Evolutionary conservation across 257 asterid genomes (phyloP), one percentile per base, ranked within the genome.

Genomic region (Ehretia macrophylla): DNA sequence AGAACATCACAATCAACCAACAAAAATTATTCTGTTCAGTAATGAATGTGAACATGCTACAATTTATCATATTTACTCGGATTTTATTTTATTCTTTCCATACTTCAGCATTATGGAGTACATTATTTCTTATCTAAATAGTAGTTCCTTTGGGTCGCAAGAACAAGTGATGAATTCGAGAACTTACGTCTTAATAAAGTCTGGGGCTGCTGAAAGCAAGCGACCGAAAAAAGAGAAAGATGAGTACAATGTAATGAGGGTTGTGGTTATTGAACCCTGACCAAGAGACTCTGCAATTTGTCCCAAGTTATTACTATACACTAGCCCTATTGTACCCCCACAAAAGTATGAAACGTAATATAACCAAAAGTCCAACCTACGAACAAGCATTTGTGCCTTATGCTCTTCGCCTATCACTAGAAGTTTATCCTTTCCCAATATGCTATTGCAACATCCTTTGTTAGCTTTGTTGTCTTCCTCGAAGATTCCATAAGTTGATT

Each of bases 171-270:
- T 45, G 44, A 63, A 37, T 19, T 40, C 8, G 14, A 47, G 22
- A 18, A 75, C 96, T 85, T 79, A 85, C 96, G 65, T 71, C 49
- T 86, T 79, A 21, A 83, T 58, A 62, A 77, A 80, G 60, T 91
- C 98, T 0, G 98, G 96, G 22, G 83, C 83, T 18, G 98, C 94
- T 17, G 98, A 85, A 59, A 91, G 94, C 66, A 91, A 75, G 56
- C 98, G 96, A 58, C 98, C 96, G 49, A 88, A 88, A 88, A 91
- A 91, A 63, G 96, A 91, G 67, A 91, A 85, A 6, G 98, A 72
- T 0, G 98, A 85, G 64, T 88, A 91, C 4, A 84, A 47, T 0
- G 96, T 83, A 46, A 91, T 80, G 38, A 91, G 94, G 67, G 69
- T 66, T 0, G 94, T 68, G 59, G 78, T 88, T 69, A 68, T 63